Evolutionary conservation across 805 yeast species (phyloP), one percentile per base, ranked within the genome.

Genomic region (Cyberlindnera subsufficiens): DNA sequence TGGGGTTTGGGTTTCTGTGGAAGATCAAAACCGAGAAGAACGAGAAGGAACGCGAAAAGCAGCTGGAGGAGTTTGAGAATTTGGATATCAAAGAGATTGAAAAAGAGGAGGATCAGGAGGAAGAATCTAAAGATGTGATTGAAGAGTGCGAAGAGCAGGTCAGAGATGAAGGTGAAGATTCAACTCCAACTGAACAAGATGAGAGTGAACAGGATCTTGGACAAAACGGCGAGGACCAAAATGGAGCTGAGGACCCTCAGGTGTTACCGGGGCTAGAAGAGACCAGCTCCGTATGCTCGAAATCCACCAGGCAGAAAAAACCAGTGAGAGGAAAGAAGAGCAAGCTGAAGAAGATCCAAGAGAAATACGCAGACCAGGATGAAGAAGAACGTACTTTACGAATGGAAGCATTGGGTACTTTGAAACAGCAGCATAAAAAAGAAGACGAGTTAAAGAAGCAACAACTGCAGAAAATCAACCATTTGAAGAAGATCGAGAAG

Each of bases 1-100:
- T 93, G 93, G 99, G 99, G 0, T 71, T 90, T 52, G 96, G 86
- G 0, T 72, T 93, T 41, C 55, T 86, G 44, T 87, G 95, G 85
- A 66, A 81, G 44, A 69, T 78, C 1, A 83, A 83, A 45, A 79
- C 75, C 39, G 82, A 75, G 29, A 71, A 72, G 3, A 68, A 78
- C 3, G 59, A 67, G 14, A 53, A 47, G 7, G 65, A 64, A 38
- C 65, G 67, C 37, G 63, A 59, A 22, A 59, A 51, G 2, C 50
- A 47, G 39, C 31, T 50, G 32, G 51, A 52, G 32, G 59, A 53
- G 34, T 27, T 51, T 33, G 50, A 55, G 18, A 45, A 51, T 17
- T 15, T 53, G 39, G 49, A 47, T 16, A 33, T 47, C 10, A 38
- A 39, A 14, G 56, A 50, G 5, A 37, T 36, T 5, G 43, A 44